These are phyloP conservation scores for Juncus effusus DNA, from an alignment of 176 grass and related monocot genomes.

Conservation along the genomic window DNA sequence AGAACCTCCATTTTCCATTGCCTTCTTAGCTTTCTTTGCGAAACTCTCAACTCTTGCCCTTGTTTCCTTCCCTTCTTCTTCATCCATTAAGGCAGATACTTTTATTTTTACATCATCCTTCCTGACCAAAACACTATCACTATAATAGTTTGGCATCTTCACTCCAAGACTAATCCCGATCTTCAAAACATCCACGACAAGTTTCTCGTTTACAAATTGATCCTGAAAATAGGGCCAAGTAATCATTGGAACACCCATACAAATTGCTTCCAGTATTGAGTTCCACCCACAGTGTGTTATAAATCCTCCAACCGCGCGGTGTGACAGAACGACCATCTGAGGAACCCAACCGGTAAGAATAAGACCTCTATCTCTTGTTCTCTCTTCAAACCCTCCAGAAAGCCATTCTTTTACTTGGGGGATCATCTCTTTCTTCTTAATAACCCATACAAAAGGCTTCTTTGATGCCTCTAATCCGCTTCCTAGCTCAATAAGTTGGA, in stretches of 20 bases:
- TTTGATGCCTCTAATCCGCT: not conserved
- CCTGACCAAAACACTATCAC: constrained; percentile 23
- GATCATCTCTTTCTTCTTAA: constrained; percentile 29
- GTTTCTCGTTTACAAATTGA: constrained; percentile 46
- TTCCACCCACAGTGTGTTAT: constrained; percentile 23
- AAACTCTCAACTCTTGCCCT: constrained; percentile 22
- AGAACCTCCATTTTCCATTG: constrained; percentile 46
- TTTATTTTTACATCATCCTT: constrained; percentile 29
- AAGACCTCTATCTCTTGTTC: constrained; percentile 34
- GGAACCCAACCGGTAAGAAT: constrained; percentile 49
- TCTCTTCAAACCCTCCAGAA: not conserved
- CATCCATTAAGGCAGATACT: constrained; percentile 34
- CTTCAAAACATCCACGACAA: constrained; percentile 32
- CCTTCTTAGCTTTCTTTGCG: constrained; percentile 27
- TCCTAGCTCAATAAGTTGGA: constrained; percentile 8
- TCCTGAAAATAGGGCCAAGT: constrained; percentile 44
- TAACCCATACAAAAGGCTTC: constrained; percentile 22
- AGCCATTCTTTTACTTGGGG: constrained; percentile 33
- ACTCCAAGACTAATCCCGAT: no score
- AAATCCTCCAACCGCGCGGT: constrained; percentile 40
- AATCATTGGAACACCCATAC: constrained; percentile 41
- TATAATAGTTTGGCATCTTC: constrained; percentile 10
- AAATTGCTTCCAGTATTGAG: constrained; percentile 39
- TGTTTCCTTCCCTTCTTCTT: constrained; percentile 23
- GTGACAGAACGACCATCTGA: constrained; percentile 46